Percentiles rank a stretch among this genome's conserved stretches.
These are phyloP conservation scores for Cercophora scortea DNA, from an alignment of 495 filamentous ascomycete genomes.

Conservation along the genomic window DNA sequence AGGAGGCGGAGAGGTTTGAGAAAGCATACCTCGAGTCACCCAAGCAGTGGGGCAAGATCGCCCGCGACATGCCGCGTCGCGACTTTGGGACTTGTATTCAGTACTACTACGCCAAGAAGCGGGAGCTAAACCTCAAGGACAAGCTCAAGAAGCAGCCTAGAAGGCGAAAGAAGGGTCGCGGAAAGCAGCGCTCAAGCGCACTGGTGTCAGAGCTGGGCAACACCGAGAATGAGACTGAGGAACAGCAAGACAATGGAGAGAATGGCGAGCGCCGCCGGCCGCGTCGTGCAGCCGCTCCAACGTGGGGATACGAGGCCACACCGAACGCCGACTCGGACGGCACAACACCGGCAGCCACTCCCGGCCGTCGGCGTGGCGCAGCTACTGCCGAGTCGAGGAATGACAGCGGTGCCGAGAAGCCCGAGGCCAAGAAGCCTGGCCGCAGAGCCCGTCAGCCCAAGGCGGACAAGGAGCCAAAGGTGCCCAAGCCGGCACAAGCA, in stretches of 20 bases:
- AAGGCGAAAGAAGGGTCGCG: constrained; percentile 49
- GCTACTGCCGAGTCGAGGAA: constrained; percentile 27
- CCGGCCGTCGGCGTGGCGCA: constrained; percentile 44
- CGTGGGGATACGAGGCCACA: constrained; percentile 38
- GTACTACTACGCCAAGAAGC: constrained; percentile 94
- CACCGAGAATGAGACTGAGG: constrained; percentile 47
- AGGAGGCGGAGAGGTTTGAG: constrained; percentile 72
- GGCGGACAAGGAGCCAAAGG: constrained; percentile 29
- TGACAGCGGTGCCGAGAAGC: constrained; percentile 49
- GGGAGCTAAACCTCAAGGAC: constrained; percentile 77
- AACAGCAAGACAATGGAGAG: constrained; percentile 41
- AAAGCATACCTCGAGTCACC: constrained; percentile 71
- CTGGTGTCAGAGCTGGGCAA: constrained; percentile 68
- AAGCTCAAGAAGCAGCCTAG: constrained; percentile 67
- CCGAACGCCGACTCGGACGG: constrained; percentile 47
- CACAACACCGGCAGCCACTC: constrained; percentile 40
- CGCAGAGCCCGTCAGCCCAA: constrained; percentile 39
- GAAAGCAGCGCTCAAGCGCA: constrained; percentile 64
- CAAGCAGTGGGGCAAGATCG: constrained; percentile 90
- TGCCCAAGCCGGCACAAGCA: constrained; percentile 23
- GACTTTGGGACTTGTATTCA: constrained; percentile 82
- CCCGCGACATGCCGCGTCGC: constrained; percentile 60
- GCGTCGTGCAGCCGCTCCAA: constrained; percentile 46
- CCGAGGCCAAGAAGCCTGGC: constrained; percentile 37
- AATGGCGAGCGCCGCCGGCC: constrained; percentile 44